Evolutionary conservation across 2,329 filamentous ascomycete genomes (phyloP), one percentile per base, ranked within the genome.

Genomic region (Paecilomyces dactylethromorphus): DNA sequence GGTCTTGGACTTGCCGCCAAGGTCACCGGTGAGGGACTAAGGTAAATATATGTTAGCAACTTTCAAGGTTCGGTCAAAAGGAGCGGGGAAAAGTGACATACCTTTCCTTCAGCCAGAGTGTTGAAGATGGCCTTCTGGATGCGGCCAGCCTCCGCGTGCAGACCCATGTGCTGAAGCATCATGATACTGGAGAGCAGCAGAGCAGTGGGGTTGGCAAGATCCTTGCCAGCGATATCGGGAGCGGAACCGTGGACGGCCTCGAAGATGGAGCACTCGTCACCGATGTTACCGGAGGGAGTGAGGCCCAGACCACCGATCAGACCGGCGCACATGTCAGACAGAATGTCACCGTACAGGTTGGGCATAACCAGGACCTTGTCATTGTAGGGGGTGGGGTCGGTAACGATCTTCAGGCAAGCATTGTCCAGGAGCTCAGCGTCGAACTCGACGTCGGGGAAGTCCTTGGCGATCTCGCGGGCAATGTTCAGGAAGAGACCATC

Each of bases 261-360:
- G 82, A 99, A 99, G 82, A 97, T 97, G 76, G 91, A 96, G 88
- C 92, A 97, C 83, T 96, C 90, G 80, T 97, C 92, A 79, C 92
- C 94, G 74, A 97, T 97, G 86, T 99, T 99, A 73, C 93, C 94
- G 45, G 93, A 97, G 65, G 94, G 94, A 45, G 94, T 97, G 56
- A 99, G 87, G 76, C 94, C 94, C 65, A 99, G 89, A 79, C 94
- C 94, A 76, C 94, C 94, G 71, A 99, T 97, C 68, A 99, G 85
- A 81, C 94, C 94, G 71, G 94, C 94, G 83, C 94, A 97, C 91
- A 97, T 96, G 79, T 99, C 94, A 73, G 93, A 97, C 66, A 99
- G 86, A 84, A 99, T 99, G 81, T 97, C 94, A 79, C 94, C 94
- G 84, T 97, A 99, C 71, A 97, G 84, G 85, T 99, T 99, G 78